Evolutionary conservation across 176 grass and related monocot species (phyloP), one percentile per base, ranked within the genome.

Genomic region (Cenchrus americanus): DNA sequence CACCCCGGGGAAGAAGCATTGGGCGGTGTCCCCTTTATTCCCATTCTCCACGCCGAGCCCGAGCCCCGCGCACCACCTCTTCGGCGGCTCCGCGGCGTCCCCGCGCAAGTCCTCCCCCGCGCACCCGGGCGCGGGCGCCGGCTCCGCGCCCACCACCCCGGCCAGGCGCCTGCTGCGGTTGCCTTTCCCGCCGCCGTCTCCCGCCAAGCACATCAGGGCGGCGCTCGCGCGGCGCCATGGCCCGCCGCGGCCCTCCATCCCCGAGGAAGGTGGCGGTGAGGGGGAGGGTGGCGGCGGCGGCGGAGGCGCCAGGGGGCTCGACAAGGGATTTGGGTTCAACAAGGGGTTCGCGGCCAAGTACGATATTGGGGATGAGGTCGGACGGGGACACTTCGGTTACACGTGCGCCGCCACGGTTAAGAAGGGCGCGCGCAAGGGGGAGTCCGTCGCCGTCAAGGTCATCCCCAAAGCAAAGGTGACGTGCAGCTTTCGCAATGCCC

Each of bases 401-500:
- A 90, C 89, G 14, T 88, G 79, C 83, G 53, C 79, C 46, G 74
- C 83, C 69, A 88, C 24, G 69, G 58, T 82, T 49, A 89, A 27
- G 74, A 92, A 85, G 67, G 83, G 90, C 1, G 55, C 69, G 54
- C 80, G 68, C 61, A 89, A 92, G 67, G 90, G 80, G 3, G 86
- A 89, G 14, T 48, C 77, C 0, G 79, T 86, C 73, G 83, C 83
- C 26, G 69, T 92, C 69, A 94, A 94, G 80, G 90, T 94, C 85
- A 94, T 94, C 53, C 93, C 93, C 37, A 94, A 92, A 84, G 82
- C 90, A 43, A 92, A 94, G 93, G 93, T 94, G 51, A 83, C 30
- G 58, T 43, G 49, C 57, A 24, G 8, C 18, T 13, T 47, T 27
- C 63, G 85, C 47, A 85, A 27, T 49, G 64, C 62, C 42, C 10